phyloP scores from a whole-genome alignment of 768 basidiomycete genomes.

The Podaxis mareebaensis region DNA sequence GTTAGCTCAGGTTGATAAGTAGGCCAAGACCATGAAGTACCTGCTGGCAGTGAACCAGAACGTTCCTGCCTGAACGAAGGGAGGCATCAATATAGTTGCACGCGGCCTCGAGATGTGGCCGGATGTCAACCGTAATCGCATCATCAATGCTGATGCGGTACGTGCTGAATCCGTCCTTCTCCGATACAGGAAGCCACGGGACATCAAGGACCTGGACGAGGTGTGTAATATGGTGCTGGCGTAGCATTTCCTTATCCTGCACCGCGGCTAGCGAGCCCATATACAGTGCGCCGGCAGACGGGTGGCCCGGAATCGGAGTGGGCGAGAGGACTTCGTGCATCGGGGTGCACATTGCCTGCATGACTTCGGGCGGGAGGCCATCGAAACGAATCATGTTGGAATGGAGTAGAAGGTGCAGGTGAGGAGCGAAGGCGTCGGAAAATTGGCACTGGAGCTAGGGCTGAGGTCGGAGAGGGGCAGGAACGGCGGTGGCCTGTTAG shows the following conservation, averaged over 20 bases:
- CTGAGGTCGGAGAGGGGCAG: background rate
- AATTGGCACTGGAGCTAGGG: background rate
- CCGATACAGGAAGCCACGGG: conserved; percentile 58
- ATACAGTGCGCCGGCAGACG: conserved; percentile 55
- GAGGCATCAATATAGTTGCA: conserved; percentile 67
- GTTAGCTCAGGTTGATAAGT: background rate
- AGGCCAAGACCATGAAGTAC: conserved; percentile 35
- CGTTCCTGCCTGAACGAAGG: conserved; percentile 59
- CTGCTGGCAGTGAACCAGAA: conserved; percentile 84
- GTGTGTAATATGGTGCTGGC: conserved; percentile 50
- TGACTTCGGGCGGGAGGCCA: conserved; percentile 68
- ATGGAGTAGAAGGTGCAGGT: background rate
- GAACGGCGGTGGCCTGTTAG: background rate
- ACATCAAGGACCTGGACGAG: conserved; percentile 69
- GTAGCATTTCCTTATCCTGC: conserved; percentile 55
- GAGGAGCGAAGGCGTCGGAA: background rate
- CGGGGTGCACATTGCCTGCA: conserved; percentile 84
- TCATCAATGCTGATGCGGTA: conserved; percentile 73
- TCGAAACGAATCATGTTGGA: conserved; percentile 78
- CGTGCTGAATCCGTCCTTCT: conserved; percentile 49
- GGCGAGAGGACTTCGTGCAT: conserved; percentile 72
- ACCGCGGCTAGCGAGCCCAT: conserved; percentile 67
- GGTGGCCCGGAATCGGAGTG: conserved; percentile 26
- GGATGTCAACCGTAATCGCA: conserved; percentile 57
- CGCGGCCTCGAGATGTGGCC: conserved; percentile 66